Base-by-base conservation (phyloP, 805 yeast genomes). In the Yamadazyma sp. region DNA sequence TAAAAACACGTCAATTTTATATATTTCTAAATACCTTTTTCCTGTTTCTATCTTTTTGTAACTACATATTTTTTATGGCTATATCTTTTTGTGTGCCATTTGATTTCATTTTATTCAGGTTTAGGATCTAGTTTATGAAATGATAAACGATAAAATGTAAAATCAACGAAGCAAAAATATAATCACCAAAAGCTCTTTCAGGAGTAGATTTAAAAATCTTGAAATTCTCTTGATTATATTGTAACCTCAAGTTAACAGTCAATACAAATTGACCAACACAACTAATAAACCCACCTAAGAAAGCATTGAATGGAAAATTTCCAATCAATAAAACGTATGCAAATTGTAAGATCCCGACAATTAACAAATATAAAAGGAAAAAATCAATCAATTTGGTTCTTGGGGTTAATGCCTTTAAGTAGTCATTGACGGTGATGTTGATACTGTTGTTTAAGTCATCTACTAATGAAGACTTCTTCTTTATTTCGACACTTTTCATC, bases 251-350 rank as follows among this genome's bases (percentile, higher is more conserved):
- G 42, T 85, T 74, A 27, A 85, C 86, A 9, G 94, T 78, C 44
- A 93, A 73, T 17, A 93, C 98, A 58, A 93, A 93, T 60, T 93
- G 98, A 10, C 95, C 98, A 33, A 93, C 97, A 29, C 97, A 86
- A 15, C 87, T 69, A 36, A 83, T 76, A 56, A 93, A 93, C 1
- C 98, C 98, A 14, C 95, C 91, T 40, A 93, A 71, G 56, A 93
- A 93, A 16, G 96, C 98, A 62, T 93, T 93, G 75, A 93, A 93
- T 12, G 99, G 99, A 75, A 83, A 93, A 50, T 78, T 86, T 23
- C 97, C 95, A 30, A 88, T 77, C 10, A 87, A 42, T 27, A 81
- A 48, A 46, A 85, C 84, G 59, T 88, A 91, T 4, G 70, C 63
- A 54, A 88, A 87, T 62, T 93, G 98, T 19, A 85, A 59, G 1